Base-by-base conservation (phyloP, 208 protist species). In the Acanthamoeba lenticulata region DNA sequence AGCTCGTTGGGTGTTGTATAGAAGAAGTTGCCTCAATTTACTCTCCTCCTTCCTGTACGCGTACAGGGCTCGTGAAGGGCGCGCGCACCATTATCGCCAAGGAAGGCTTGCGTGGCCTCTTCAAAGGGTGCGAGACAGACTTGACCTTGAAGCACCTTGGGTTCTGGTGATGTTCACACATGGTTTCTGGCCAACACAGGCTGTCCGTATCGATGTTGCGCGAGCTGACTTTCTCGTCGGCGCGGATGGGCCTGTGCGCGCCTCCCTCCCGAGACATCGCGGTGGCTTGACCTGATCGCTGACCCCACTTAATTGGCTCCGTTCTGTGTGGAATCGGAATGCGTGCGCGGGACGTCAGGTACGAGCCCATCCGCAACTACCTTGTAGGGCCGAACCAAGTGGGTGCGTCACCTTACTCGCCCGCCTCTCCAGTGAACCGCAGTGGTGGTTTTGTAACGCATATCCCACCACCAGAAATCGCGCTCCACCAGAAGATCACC, bases 351-450 rank as follows among this genome's bases (percentile, higher is more conserved):
- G n/a, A n/a, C n/a, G n/a, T n/a, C n/a, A n/a, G n/a, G n/a, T n/a
- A n/a, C n/a, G n/a, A 74, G 65, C 65, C 65, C 65, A 74, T 74
- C 65, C 65, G 65, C 65, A 74, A 74, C 60, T 69, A 69, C 65
- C 65, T 74, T n/a, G 29, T 74, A 21, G 65, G 29, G 6, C 65
- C 65, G 1, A 7, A 36, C 52, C 52, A 60, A 60, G 21, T 24
- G 47, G 52, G 52, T 60, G 17, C 52, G 21, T 24, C 21, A 69
- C 60, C 60, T 36, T 34, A 21, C 60, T 34, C 60, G 21, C 60
- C 60, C 21, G 13, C 6, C 27, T 5, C 29, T 21, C 4, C 19
- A 69, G 27, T 69, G 60, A 2, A 27, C 1, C 4, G 11, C 17
- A 0, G n/a, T 69, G 15, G 32, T 36, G 60, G 60, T 13, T 7